Evolutionary conservation across 257 asterid genomes (phyloP), one percentile per base, ranked within the genome.

Genomic region (Jaltomata sinuosa): DNA sequence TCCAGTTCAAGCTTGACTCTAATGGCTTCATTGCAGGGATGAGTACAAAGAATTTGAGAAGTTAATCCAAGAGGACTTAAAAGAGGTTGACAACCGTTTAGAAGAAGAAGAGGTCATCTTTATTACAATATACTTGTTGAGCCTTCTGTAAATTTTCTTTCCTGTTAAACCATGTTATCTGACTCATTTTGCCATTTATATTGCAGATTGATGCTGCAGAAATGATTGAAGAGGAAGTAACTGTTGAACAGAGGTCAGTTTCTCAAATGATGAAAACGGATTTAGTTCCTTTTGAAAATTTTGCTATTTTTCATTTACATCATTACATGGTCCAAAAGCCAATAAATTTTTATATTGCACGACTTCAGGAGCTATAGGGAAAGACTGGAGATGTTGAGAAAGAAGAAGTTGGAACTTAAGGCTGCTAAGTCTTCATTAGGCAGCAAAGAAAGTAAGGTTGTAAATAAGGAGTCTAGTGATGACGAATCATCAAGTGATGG

Each of bases 101-200:
- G 98, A 96, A 92, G 99, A 96, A 90, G 99, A 96, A 85, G 99
- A 94, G 99, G 99, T 93, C n/a, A 85, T 34, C 76, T 74, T 85
- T 32, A 36, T n/a, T 32, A 0, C 18, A 45, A 72, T 81, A 85
- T 55, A 84, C 65, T 62, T 45, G 59, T 74, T 45, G 62, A 77
- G 42, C 25, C 62, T 27, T 77, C 62, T 27, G 19, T 4, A 27
- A 47, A 27, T 47, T 27, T 76, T 49, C 16, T 27, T 1, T 49
- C 5, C 42, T 76, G 27, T 76, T 27, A 76, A 76, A 27, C 81
- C 81, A 47, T 77, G 22, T 84, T 19, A 71, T 84, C n/a, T 78
- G 68, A 87, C 85, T 67, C 79, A 62, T 16, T 72, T 89, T 86
- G 54, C 83, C 29, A 34, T 84, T 11, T 34, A 40, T 87, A 29